Base-by-base conservation (phyloP, 345 rosid species). In the Eucalyptus tenuipes region DNA sequence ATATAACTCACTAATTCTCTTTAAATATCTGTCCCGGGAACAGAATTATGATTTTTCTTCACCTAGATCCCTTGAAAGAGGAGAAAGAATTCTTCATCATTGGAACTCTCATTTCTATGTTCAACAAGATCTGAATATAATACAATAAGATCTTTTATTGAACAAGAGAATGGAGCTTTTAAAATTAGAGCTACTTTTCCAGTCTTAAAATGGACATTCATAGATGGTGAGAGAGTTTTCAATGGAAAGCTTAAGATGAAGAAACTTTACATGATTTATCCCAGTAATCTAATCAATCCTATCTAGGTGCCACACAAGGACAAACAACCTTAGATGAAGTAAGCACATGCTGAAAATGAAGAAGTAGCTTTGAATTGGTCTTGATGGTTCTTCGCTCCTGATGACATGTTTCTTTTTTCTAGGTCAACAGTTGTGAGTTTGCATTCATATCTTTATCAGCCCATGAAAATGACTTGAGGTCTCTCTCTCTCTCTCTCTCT, bases 361-460 rank as follows among this genome's bases (percentile, higher is more conserved):
- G 42, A 53, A 86, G 29, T 50, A 52, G 44, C 47, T 87, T 66
- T 87, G n/a, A 87, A 47, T n/a, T n/a, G 55, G 42, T 53, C 42
- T 75, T 40, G 84, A 75, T 75, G 47, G 47, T 40, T 75, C 84
- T 75, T 40, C 29, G 3, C 84, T 75, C 84, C 40, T 18, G 45
- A 75, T 10, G 84, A 75, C n/a, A 37, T 52, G 7, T 87, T 81
- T 90, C 85, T 48, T 84, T 85, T 89, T 64, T 92, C 80, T 90
- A 96, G 99, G 93, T 93, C 85, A 94, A 94, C 88, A 97, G 95
- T 45, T 89, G 92, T 92, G 99, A 97, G 92, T 91, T 94, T 90
- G 96, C 96, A 52, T 90, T 94, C 90, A 80, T 97, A 89, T 95
- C 96, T 66, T 84, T 94, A 71, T 86, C 95, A 49, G 89, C 95